Evolutionary conservation across 345 rosid genomes (phyloP), one percentile per base, ranked within the genome.

Genomic region (Trapa incisa): DNA sequence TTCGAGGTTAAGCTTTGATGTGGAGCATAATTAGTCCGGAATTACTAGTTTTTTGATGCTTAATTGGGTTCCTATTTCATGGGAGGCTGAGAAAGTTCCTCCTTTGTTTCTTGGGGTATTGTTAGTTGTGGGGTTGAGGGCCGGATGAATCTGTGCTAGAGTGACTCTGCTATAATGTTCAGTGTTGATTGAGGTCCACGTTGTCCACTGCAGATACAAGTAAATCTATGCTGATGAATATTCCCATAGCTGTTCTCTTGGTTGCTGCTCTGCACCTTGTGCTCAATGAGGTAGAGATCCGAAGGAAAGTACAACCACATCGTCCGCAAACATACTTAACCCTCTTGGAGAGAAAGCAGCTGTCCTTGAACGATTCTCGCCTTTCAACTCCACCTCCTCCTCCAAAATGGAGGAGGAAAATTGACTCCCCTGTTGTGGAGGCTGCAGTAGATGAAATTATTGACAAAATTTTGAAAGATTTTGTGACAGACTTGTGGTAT

Each of bases 211-310:
- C 87, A 91, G 99, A 91, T 85, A 86, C 96, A 33, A 91, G 99
- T 77, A 80, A 86, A 47, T 89, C 94, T 38, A 87, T 91, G 99
- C 85, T 86, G 98, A 82, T 87, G 86, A 95, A 95, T 82, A 74
- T 91, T 37, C 99, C 99, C 16, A 77, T 91, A 67, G 88, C 96
- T 16, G 70, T 89, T 57, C 84, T 89, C 37, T 54, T 81, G 64
- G 85, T 81, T 61, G 75, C 81, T 6, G 79, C 71, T 11, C 9
- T 86, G 33, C 79, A 96, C 38, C 70, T 91, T 68, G 53, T 91
- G 50, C 70, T 62, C 67, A 86, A 75, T 61, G 82, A 84, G 78
- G 90, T 95, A 70, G 96, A 95, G 68, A 82, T 95, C 77, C 82
- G 77, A 66, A 83, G 98, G 96, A 95, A 85, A 74, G 78, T 70